These are phyloP conservation scores for Emydomyces testavorans DNA, from an alignment of 2,329 filamentous ascomycete species.

Conservation along the genomic window DNA sequence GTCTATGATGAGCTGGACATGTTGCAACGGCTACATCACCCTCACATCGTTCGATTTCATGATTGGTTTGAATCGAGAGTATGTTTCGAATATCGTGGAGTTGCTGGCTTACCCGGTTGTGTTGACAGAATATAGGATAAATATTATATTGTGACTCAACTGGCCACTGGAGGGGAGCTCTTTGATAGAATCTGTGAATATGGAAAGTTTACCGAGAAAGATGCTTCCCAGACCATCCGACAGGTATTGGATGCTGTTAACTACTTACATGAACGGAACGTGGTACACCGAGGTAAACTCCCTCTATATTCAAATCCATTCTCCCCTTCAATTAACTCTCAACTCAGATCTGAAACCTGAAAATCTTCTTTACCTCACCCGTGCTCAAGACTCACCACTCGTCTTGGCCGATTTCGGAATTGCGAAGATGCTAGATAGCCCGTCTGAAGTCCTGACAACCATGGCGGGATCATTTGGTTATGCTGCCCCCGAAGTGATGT, in stretches of 20 bases:
- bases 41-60: constrained; percentile 92
- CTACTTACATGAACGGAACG: constrained; percentile 87
- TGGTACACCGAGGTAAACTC: constrained; percentile 75
- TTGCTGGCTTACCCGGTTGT: not conserved
- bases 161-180: constrained; percentile 88
- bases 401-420: constrained; percentile 97
- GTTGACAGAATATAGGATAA: constrained; percentile 58
- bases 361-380: constrained; percentile 86
- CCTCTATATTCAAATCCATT: not conserved
- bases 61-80: constrained; percentile 99
- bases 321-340: constrained; percentile 8
- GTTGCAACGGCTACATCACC: constrained; percentile 80
- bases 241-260: constrained; percentile 87
- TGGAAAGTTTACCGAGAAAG: constrained; percentile 96
- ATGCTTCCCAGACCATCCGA: constrained; percentile 88
- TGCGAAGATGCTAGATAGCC: constrained; percentile 88
- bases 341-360: constrained; percentile 84
- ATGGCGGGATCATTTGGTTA: constrained; percentile 99
- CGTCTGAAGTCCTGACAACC: constrained; percentile 84
- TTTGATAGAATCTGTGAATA: constrained; percentile 98
- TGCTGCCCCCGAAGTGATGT: constrained; percentile 94
- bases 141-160: constrained; percentile 96
- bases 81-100: constrained; percentile 25
- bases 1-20: constrained; percentile 94
- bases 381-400: constrained; percentile 63